These are phyloP conservation scores for Alternaria infectoria DNA, from an alignment of 2,329 filamentous ascomycete species.

Conservation along the genomic window DNA sequence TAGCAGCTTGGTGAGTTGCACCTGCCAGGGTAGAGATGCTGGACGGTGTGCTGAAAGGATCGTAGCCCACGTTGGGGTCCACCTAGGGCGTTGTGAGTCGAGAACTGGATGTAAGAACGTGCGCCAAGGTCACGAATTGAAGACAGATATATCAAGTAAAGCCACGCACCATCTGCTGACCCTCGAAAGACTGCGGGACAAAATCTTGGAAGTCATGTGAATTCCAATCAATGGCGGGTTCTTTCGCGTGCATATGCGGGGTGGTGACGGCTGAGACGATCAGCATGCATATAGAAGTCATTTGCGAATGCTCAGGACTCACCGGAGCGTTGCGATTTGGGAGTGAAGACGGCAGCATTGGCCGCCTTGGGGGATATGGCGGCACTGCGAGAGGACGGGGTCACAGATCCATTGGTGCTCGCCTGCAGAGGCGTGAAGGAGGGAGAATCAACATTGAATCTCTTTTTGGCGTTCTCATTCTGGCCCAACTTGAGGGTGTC, in stretches of 20 bases:
- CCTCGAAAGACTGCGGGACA: conserved; percentile 62
- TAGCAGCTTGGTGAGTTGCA: conserved; percentile 45
- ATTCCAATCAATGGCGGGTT: conserved; percentile 56
- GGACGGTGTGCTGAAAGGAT: conserved; percentile 52
- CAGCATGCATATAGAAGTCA: conserved; percentile 16
- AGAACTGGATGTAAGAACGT: background rate
- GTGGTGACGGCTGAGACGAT: conserved; percentile 48
- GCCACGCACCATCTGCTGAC: conserved; percentile 55
- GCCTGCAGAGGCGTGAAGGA: conserved; percentile 80
- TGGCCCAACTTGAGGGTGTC: conserved; percentile 70
- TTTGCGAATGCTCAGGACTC: conserved; percentile 32
- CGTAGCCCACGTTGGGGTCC: conserved; percentile 50
- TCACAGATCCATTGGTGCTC: conserved; percentile 53
- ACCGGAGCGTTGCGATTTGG: conserved; percentile 60
- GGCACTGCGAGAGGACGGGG: conserved; percentile 67
- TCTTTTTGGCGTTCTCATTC: conserved; percentile 68
- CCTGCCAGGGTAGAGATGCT: conserved; percentile 43
- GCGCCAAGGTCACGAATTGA: background rate
- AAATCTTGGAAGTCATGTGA: conserved; percentile 59
- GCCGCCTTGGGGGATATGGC: conserved; percentile 88
- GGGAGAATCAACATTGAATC: conserved; percentile 93
- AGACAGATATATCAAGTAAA: background rate
- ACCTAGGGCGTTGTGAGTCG: conserved; percentile 30
- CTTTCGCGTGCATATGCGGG: conserved; percentile 54
- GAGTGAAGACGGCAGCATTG: conserved; percentile 86